A percentile compares a stretch with the other conserved stretches of the same genome.
Evolutionary conservation across 169 alveolate species (phyloP).

Genomic region (Perkinsus olseni): DNA sequence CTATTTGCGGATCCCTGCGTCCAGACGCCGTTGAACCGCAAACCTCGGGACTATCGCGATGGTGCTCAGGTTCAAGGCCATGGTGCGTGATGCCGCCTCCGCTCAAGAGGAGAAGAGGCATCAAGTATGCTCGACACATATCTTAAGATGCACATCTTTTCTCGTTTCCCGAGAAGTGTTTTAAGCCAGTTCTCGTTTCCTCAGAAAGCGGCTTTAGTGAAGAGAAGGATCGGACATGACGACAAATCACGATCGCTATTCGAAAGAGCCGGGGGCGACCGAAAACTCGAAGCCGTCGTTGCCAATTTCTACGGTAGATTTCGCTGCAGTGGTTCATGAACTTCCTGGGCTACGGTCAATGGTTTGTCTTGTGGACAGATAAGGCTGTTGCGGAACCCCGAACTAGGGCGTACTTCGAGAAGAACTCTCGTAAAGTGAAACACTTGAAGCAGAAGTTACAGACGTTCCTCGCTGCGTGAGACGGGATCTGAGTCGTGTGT

Average conservation of each 20-base stretch:
- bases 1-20: too few species aligned
- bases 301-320: not conserved
- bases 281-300: not conserved
- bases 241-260: not conserved
- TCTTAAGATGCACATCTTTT: too few species aligned
- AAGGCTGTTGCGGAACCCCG: not conserved
- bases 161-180: not conserved
- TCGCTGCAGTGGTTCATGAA: not conserved
- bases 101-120: not conserved
- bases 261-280: not conserved
- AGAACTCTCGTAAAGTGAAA: not conserved
- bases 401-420: not conserved
- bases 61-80: not conserved
- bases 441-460: not conserved
- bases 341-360: not conserved
- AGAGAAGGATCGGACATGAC: not conserved
- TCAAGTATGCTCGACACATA: not conserved
- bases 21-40: not conserved
- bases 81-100: not conserved
- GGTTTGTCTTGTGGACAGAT: not conserved
- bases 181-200: not conserved
- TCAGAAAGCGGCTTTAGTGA: not conserved
- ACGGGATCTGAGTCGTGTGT: not conserved
- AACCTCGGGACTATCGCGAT: not conserved
- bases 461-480: not conserved